A percentile compares a stretch with the other conserved stretches of the same genome.
Conservation (phyloP, 2,329 filamentous ascomycete genomes). For the Apiospora pterosperma region DNA sequence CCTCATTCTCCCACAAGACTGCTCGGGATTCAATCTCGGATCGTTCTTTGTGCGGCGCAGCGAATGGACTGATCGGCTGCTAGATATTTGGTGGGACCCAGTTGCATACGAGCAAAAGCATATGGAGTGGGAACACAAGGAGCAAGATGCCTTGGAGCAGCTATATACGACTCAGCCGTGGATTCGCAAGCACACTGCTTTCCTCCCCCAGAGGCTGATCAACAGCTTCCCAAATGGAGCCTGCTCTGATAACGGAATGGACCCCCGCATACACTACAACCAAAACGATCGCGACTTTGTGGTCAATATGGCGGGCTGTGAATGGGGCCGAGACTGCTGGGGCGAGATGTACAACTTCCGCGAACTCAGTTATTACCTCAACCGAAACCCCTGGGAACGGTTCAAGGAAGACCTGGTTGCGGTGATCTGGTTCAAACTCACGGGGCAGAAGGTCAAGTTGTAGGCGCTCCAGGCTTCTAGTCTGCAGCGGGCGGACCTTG, state of each 20-base stretch:
- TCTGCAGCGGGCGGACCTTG: background rate
- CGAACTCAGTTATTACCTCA: slow-evolving; percentile 85
- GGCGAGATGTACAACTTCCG: slow-evolving; percentile 96
- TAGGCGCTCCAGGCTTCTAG: slow-evolving; percentile 22
- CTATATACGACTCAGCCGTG: slow-evolving; percentile 89
- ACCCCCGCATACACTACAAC: slow-evolving; percentile 80
- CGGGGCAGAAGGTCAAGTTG: slow-evolving; percentile 57
- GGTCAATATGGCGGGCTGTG: slow-evolving; percentile 97
- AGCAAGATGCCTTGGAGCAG: slow-evolving; percentile 92
- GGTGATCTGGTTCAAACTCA: slow-evolving; percentile 60
- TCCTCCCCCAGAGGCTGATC: slow-evolving; percentile 86
- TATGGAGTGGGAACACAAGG: slow-evolving; percentile 99
- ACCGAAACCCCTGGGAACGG: slow-evolving; percentile 76
- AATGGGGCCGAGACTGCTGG: slow-evolving; percentile 97
- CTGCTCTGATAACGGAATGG: slow-evolving; percentile 73
- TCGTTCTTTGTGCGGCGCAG: slow-evolving; percentile 89
- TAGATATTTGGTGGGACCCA: slow-evolving; percentile 98
- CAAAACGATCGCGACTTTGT: slow-evolving; percentile 84
- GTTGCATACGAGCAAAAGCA: slow-evolving; percentile 97
- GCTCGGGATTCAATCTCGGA: slow-evolving; percentile 91
- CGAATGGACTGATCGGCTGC: slow-evolving; percentile 82
- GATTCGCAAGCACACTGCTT: slow-evolving; percentile 84
- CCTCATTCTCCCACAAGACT: slow-evolving; percentile 88
- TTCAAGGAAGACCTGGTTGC: slow-evolving; percentile 67
- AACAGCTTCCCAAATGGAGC: slow-evolving; percentile 93